These are phyloP conservation scores for Cyclotella atomus DNA, from an alignment of 108 stramenopile genomes.

Conservation along the genomic window DNA sequence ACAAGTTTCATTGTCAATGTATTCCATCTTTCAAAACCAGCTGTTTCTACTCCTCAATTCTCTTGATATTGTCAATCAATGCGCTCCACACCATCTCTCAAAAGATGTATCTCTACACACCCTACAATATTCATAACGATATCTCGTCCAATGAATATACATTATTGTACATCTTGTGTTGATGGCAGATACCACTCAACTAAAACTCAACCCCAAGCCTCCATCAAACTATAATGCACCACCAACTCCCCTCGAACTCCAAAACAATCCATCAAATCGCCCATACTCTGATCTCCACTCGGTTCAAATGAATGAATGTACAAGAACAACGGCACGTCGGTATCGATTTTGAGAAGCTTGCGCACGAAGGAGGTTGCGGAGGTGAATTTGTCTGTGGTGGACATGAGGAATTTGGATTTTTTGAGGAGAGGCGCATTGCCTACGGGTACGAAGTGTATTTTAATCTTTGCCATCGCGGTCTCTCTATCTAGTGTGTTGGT, in stretches of 20 bases:
- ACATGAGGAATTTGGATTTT: conserved; percentile 83
- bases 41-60: too few relatives aligned
- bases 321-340: conserved; percentile 60
- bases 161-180: too few relatives aligned
- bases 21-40: too few relatives aligned
- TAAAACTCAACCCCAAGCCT: conserved; percentile 81
- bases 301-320: conserved; percentile 87
- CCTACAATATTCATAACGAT: not conserved
- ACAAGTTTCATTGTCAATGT: too few relatives aligned
- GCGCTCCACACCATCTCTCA: not conserved
- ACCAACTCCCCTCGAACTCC: conserved; percentile 80
- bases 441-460: conserved; percentile 88
- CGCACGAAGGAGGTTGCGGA: conserved; percentile 69
- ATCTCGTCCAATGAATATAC: not conserved
- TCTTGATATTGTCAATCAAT: too few relatives aligned
- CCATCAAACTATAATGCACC: conserved; percentile 88
- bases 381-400: conserved; percentile 67
- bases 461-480: conserved; percentile 57
- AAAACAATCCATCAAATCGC: conserved; percentile 81
- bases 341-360: conserved; percentile 62
- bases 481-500: not conserved
- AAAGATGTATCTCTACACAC: not conserved
- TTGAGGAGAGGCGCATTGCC: conserved; percentile 88
- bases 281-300: conserved; percentile 69
- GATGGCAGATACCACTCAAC: too few relatives aligned